Conservation (phyloP, 495 filamentous ascomycete genomes). For the Collariella sp. region DNA sequence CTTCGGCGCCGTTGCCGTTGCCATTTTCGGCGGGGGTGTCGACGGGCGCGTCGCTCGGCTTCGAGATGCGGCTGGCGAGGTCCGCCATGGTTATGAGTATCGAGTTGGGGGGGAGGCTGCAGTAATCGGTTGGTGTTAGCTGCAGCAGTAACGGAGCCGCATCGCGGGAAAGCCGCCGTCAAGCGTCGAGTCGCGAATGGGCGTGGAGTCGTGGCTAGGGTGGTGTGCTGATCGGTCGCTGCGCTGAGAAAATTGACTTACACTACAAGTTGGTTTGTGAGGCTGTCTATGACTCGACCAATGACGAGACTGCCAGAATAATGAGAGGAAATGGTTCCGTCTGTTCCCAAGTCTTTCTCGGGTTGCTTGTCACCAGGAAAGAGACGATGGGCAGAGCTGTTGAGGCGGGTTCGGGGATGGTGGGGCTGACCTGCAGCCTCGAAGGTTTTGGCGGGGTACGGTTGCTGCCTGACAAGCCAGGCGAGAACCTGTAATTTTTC, state of each 20-base stretch:
- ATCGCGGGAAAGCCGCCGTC: neutral
- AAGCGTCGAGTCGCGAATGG: neutral
- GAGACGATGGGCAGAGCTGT: neutral
- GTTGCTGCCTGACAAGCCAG: slow-evolving; percentile 9
- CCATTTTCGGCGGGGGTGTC: slow-evolving; percentile 20
- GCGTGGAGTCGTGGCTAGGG: neutral
- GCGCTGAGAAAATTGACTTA: no score
- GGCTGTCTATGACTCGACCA: no score
- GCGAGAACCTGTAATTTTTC: neutral
- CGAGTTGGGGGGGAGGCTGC: neutral
- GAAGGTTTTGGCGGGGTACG: slow-evolving; percentile 10
- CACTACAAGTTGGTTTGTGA: no score
- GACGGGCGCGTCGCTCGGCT: slow-evolving; percentile 27
- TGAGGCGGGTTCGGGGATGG: slow-evolving; percentile 3
- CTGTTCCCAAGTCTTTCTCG: neutral
- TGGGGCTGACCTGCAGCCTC: slow-evolving; percentile 9
- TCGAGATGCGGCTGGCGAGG: slow-evolving; percentile 55
- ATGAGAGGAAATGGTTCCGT: neutral
- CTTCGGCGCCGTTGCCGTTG: slow-evolving; percentile 43
- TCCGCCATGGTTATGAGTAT: slow-evolving; percentile 36
- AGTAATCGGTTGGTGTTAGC: neutral
- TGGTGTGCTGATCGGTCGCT: neutral
- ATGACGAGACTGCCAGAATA: neutral
- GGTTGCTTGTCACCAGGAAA: slow-evolving; percentile 3
- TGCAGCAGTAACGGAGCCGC: neutral